phyloP scores from a whole-genome alignment of 2,329 filamentous ascomycete genomes.

The Cercospora sp. region DNA sequence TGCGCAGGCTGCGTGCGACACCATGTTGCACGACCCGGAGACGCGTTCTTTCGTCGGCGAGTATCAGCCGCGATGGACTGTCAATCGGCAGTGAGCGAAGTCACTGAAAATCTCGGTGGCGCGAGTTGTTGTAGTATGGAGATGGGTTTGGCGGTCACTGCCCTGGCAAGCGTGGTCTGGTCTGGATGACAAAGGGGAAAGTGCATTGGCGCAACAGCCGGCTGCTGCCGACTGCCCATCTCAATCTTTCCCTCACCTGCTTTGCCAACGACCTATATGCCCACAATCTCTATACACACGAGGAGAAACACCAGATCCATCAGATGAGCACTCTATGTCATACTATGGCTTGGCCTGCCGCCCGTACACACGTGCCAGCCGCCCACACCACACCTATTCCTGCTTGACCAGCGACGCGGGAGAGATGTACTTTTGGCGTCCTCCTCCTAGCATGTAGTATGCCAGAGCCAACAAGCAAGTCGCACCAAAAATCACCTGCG shows the following conservation, averaged over 20 bases:
- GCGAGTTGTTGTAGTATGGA: background rate
- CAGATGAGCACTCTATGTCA: background rate
- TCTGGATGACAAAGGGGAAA: background rate
- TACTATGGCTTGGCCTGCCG: background rate
- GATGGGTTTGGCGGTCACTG: background rate
- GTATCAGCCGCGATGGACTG: background rate
- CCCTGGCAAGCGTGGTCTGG: background rate
- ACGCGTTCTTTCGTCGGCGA: background rate
- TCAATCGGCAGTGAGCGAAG: background rate
- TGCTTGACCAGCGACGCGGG: slow-evolving; percentile 36
- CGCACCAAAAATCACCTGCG: slow-evolving; percentile 8
- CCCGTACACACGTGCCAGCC: background rate
- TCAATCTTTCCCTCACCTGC: background rate
- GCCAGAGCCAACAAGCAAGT: slow-evolving; percentile 19
- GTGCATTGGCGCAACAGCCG: background rate
- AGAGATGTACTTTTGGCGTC: slow-evolving; percentile 33
- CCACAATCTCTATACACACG: background rate
- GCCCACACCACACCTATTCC: slow-evolving; percentile 22
- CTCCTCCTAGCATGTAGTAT: slow-evolving; percentile 35
- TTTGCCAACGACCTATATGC: background rate
- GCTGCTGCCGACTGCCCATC: background rate
- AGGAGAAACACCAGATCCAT: background rate
- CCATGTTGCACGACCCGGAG: background rate
- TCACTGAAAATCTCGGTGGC: background rate
- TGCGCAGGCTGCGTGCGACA: background rate